Base-by-base conservation (phyloP, 2,329 filamentous ascomycete species). In the Colletotrichum shisoi region DNA sequence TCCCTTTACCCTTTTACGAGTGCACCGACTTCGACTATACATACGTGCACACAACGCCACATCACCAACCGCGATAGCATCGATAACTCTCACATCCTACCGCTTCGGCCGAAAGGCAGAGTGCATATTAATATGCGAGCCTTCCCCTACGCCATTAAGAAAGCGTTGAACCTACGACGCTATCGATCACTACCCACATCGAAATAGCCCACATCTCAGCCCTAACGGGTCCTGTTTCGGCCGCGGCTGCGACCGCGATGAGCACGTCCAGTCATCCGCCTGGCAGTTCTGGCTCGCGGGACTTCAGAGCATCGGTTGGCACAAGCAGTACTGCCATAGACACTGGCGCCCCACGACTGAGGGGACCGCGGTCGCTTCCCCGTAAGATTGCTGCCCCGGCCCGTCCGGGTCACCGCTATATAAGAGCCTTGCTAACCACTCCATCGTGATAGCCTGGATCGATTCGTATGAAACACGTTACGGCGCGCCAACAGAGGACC, bases 391-490 rank as follows among this genome's bases (percentile, higher is more conserved):
- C n/a, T 31, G 21, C 44, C 24, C 15, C 21, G 19, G 12, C 58
- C 24, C 19, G 19, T 31, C 24, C 37, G 34, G 4, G 15, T 31
- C 31, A 48, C 13, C 7, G 34, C 51, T 37, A 15, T 46, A 24
- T 12, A 11, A 27, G 27, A 45, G 6, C 17, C 34, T 44, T 67
- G 48, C 73, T 73, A 60, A 71, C 60, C 39, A 44, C 19, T 19
- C 57, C 13, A 37, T 21, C 63, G 48, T 44, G 52, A 57, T 58
- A 84, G 82, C 83, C 44, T 84, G 82, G 82, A 82, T 84, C 66
- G 78, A 80, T 67, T 82, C 82, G 12, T 83, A 83, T 72, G 78
- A 83, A 70, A 76, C 75, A 39, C 73, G 76, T 53, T 76, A 80
- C 68, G 81, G 80, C 37, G 71, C 73, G 11, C 74, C 75, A 4